Evolutionary conservation across 768 basidiomycete genomes (phyloP), one percentile per base, ranked within the genome.

Genomic region (Russula lepida): DNA sequence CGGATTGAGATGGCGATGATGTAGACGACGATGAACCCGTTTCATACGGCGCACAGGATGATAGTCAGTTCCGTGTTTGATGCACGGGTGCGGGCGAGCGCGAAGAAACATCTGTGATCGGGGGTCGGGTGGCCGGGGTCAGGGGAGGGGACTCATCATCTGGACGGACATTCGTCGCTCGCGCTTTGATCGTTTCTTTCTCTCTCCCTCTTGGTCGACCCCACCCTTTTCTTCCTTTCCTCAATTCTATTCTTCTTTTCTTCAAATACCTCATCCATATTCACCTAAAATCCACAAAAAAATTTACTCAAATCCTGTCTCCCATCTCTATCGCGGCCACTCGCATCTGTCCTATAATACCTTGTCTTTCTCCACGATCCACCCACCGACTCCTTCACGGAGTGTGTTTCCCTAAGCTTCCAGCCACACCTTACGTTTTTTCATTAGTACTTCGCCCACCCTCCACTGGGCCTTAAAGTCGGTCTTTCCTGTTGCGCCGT

Each of bases 1-100:
- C n/a, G n/a, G 12, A 32, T 46, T 44, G 65, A 64, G 47, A 7
- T 27, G n/a, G 30, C 9, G 6, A 30, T 6, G 8, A 30, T 9
- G 17, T 74, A 95, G 94, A 85, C 89, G 62, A 79, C 84, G 77
- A 58, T 97, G 73, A 99, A 97, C 69, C 95, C 97, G n/a, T 99
- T 99, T 75, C 91, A 98, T 68, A 91, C 88, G 4, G 88, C 89
- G 33, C 93, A 98, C 70, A 88, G 84, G 43, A 74, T 79, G 49
- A 92, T 98, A 67, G 81, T 85, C 59, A 94, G 89, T 70, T 69
- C 74, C 19, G 79, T 85, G 5, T 98, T 98, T 75, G 95, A 98
- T 71, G 77, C 77, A 6, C 81, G 90, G 46, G 87, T 98, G 1
- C 79, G 91, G 62, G 84, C 86, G 21, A 89, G 87, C 74, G 97